Percentiles rank a stretch among this genome's conserved stretches.
phyloP scores from a whole-genome alignment of 768 basidiomycete genomes.

The Collybia nuda region DNA sequence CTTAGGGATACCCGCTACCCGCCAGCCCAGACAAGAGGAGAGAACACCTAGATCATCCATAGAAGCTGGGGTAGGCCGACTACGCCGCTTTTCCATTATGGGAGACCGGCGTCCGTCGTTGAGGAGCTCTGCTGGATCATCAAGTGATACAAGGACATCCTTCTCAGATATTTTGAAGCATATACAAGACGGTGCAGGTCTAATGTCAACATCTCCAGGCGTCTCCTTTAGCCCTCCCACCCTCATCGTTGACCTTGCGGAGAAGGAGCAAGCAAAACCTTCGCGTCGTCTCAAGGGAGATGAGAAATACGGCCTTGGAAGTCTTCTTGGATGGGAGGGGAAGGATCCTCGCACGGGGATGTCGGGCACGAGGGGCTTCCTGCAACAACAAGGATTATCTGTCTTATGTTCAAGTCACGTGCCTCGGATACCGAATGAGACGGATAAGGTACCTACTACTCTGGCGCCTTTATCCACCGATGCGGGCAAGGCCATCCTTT shows the following conservation, averaged over 20 bases:
- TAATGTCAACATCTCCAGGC: constrained; percentile 56
- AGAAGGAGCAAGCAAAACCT: constrained; percentile 43
- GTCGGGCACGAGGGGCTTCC: constrained; percentile 51
- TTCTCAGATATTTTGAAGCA: constrained; percentile 40
- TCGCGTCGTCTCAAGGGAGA: constrained; percentile 48
- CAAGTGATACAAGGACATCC: constrained; percentile 20
- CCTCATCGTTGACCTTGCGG: constrained; percentile 48
- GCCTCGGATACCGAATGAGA: constrained; percentile 7
- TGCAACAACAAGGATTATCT: constrained; percentile 56
- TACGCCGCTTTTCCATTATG: constrained; percentile 41
- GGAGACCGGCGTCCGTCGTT: constrained; percentile 18
- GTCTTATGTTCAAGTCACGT: constrained; percentile 48
- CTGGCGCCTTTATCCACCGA: neutral
- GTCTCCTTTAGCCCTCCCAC: constrained; percentile 46
- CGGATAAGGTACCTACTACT: too few relatives aligned
- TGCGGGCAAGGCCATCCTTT: neutral
- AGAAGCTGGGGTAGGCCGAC: constrained; percentile 23
- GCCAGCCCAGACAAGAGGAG: constrained; percentile 9
- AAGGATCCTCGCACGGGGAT: constrained; percentile 51
- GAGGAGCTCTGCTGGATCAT: constrained; percentile 11
- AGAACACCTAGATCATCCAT: constrained; percentile 22
- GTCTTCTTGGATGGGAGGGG: constrained; percentile 63
- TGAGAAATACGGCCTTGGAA: constrained; percentile 51
- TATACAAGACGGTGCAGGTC: constrained; percentile 34
- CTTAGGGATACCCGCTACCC: constrained; percentile 21